Percentiles rank a stretch among this genome's conserved stretches.
phyloP scores from a whole-genome alignment of 2,329 filamentous ascomycete genomes.

The Cercospora sp. region DNA sequence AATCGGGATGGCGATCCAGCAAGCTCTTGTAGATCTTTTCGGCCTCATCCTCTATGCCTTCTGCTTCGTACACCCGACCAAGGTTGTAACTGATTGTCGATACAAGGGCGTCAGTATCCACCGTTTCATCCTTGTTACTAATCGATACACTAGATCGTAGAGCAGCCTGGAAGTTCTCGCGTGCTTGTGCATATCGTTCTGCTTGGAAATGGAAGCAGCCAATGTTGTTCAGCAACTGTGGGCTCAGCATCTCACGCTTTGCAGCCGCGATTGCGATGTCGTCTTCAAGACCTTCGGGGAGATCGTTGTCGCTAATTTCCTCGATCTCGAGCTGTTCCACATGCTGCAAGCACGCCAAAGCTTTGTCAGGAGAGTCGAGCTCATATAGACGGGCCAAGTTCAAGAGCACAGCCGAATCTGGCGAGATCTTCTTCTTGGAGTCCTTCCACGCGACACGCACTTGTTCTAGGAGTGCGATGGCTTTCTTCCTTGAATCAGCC shows the following conservation, averaged over 20 bases:
- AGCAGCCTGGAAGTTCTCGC: conserved; percentile 89
- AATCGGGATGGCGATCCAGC: conserved; percentile 78
- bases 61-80: conserved; percentile 86
- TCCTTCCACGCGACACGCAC: conserved; percentile 92
- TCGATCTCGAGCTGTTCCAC: conserved; percentile 88
- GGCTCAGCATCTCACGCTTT: conserved; percentile 77
- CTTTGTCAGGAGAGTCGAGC: conserved; percentile 80
- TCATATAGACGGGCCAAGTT: conserved; percentile 94
- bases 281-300: conserved; percentile 49
- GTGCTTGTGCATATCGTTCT: conserved; percentile 76
- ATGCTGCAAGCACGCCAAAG: conserved; percentile 85
- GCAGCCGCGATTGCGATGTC: conserved; percentile 42
- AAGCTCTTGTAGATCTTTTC: conserved; percentile 85
- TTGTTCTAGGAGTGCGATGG: conserved; percentile 77
- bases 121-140: conserved; percentile 57
- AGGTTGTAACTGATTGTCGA: conserved; percentile 98
- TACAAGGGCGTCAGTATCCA: conserved; percentile 86
- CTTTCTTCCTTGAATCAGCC: conserved; percentile 79
- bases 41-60: conserved; percentile 77
- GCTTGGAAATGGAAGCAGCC: conserved; percentile 91
- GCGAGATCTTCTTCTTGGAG: conserved; percentile 75
- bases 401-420: conserved; percentile 83
- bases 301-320: conserved; percentile 70
- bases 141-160: conserved; percentile 83
- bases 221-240: conserved; percentile 94